A percentile compares a stretch with the other conserved stretches of the same genome.
Conservation (phyloP, 73 alveolate species). For the Diophrys sp. region DNA sequence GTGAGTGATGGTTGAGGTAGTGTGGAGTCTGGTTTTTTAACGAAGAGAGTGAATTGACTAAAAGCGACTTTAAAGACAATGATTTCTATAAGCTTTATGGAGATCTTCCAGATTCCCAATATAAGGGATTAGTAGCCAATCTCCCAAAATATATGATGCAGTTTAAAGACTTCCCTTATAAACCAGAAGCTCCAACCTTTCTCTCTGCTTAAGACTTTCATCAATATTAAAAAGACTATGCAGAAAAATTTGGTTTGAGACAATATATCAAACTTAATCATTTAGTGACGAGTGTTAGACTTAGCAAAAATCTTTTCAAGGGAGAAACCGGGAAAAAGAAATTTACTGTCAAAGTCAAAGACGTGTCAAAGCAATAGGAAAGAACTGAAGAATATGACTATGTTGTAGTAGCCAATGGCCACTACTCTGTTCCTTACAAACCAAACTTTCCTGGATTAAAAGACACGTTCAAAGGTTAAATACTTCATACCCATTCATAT, state of each 20-base stretch:
- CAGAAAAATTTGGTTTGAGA: conserved; percentile 3
- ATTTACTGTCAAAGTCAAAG: too few relatives aligned
- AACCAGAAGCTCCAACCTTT: background rate
- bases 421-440: conserved; percentile 5
- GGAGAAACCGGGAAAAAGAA: conserved; percentile 2
- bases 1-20: conserved; percentile 81
- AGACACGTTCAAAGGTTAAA: too few relatives aligned
- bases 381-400: conserved; percentile 8
- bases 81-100: conserved; percentile 6
- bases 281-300: conserved; percentile 8
- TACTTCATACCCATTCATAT: too few relatives aligned
- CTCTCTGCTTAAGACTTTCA: background rate
- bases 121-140: background rate
- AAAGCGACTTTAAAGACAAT: conserved; percentile 1
- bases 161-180: conserved; percentile 9
- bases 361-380: too few relatives aligned
- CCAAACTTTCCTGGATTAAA: conserved; percentile 7
- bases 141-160: conserved; percentile 17
- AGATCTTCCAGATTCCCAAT: background rate
- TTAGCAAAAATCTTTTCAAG: too few relatives aligned
- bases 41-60: background rate
- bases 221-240: conserved; percentile 3
- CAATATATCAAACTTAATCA: background rate
- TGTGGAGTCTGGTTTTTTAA: conserved; percentile 40
- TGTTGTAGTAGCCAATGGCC: conserved; percentile 16